Percentiles rank a stretch among this genome's conserved stretches.
Conservation (phyloP, 192 early-diverging fungal species). For the Coemansia reversa region DNA sequence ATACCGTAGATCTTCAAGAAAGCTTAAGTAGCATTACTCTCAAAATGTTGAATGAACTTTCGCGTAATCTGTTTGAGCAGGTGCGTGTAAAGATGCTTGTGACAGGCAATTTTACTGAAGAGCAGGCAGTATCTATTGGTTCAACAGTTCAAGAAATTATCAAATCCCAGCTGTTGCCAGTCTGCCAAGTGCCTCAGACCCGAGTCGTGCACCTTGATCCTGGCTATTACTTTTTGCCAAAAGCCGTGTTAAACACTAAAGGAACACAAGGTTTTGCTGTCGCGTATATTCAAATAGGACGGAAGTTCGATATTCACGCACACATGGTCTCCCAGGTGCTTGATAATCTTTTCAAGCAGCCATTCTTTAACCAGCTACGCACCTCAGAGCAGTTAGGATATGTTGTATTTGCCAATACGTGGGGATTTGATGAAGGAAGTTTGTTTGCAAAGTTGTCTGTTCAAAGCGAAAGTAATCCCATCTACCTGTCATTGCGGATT, state of each 20-base stretch:
- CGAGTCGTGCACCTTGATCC: constrained; percentile 14
- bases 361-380: constrained; percentile 84
- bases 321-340: constrained; percentile 63
- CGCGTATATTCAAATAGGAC: constrained; percentile 74
- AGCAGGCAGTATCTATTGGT: constrained; percentile 62
- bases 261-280: constrained; percentile 80
- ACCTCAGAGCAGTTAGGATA: constrained; percentile 83
- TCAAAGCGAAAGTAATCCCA: constrained; percentile 76
- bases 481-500: constrained; percentile 72
- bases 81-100: constrained; percentile 72
- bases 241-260: constrained; percentile 56
- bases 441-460: constrained; percentile 62
- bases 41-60: constrained; percentile 69
- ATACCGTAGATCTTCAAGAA: constrained; percentile 32
- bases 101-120: constrained; percentile 70
- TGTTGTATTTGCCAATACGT: constrained; percentile 4
- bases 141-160: constrained; percentile 57
- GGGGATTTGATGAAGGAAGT: neutral
- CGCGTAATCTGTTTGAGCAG: constrained; percentile 62
- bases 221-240: constrained; percentile 20
- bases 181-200: neutral
- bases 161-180: constrained; percentile 55
- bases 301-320: constrained; percentile 56
- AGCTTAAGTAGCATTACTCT: constrained; percentile 71
- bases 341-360: constrained; percentile 70